Conservation (phyloP, 2,329 filamentous ascomycete species). For the Mariannaea sp. region DNA sequence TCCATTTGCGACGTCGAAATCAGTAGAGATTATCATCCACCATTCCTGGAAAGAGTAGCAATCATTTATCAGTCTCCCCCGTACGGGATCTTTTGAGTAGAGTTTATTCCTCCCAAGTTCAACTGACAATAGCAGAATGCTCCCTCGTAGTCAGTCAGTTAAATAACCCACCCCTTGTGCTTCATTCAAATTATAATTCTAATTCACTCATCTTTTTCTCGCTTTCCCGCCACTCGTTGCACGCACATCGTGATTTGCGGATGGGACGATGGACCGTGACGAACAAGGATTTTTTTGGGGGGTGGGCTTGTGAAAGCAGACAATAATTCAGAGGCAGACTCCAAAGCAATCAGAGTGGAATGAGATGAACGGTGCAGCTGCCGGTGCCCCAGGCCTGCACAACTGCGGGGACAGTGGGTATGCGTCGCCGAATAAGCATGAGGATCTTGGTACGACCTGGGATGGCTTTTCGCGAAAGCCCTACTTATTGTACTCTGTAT, state of each 20-base stretch:
- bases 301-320: conserved; percentile 7
- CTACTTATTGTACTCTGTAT: no score
- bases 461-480: no score
- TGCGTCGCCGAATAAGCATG: conserved; percentile 15
- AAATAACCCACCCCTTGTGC: not conserved
- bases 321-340: not conserved
- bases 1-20: not conserved
- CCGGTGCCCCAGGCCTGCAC: conserved; percentile 16
- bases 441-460: no score
- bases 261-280: conserved; percentile 32
- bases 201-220: conserved; percentile 5
- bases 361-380: conserved; percentile 33
- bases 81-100: not conserved
- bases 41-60: not conserved
- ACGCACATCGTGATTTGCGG: conserved; percentile 18
- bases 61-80: not conserved
- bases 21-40: not conserved
- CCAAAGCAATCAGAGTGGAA: conserved; percentile 15
- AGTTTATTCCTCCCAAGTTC: not conserved
- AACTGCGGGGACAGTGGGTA: conserved; percentile 28
- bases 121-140: conserved; percentile 3
- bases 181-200: not conserved
- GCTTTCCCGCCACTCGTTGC: conserved; percentile 18
- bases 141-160: not conserved
- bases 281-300: conserved; percentile 26